A percentile compares a stretch with the other conserved stretches of the same genome.
phyloP scores from a whole-genome alignment of 164 flowering plant species.

The Umbilicus rupestris region DNA sequence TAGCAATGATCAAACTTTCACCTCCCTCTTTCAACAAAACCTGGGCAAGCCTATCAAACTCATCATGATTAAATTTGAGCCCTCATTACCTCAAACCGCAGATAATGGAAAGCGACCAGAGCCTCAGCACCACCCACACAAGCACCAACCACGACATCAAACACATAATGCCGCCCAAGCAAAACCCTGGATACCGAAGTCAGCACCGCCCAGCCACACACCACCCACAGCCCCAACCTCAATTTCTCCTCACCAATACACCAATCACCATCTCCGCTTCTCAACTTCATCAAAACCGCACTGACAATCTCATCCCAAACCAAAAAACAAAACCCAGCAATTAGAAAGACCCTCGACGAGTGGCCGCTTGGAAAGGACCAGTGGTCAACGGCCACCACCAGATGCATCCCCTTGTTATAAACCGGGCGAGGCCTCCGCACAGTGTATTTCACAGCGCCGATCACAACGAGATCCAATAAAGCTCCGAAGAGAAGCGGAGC shows the following conservation, averaged over 20 bases:
- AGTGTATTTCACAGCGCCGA: constrained; percentile 43
- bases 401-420: constrained; percentile 55
- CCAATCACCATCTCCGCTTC: not conserved
- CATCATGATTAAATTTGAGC: not conserved
- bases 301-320: constrained; percentile 14
- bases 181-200: constrained; percentile 77
- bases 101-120: constrained; percentile 25
- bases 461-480: constrained; percentile 49
- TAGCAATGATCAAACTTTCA: not conserved
- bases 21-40: not conserved
- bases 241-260: constrained; percentile 15
- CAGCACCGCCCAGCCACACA: constrained; percentile 39
- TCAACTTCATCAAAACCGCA: constrained; percentile 13
- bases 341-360: constrained; percentile 61
- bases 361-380: constrained; percentile 94
- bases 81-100: constrained; percentile 14
- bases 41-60: not conserved
- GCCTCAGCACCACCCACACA: constrained; percentile 63
- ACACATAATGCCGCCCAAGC: constrained; percentile 71
- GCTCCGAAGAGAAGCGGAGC: constrained; percentile 37
- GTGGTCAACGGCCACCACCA: constrained; percentile 59
- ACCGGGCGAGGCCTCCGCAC: constrained; percentile 68
- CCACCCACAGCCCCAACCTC: constrained; percentile 13
- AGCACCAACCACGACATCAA: constrained; percentile 65
- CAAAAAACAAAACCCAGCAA: constrained; percentile 39